phyloP scores from a whole-genome alignment of 108 stramenopile species.

The Stephanodiscus minutulus region DNA sequence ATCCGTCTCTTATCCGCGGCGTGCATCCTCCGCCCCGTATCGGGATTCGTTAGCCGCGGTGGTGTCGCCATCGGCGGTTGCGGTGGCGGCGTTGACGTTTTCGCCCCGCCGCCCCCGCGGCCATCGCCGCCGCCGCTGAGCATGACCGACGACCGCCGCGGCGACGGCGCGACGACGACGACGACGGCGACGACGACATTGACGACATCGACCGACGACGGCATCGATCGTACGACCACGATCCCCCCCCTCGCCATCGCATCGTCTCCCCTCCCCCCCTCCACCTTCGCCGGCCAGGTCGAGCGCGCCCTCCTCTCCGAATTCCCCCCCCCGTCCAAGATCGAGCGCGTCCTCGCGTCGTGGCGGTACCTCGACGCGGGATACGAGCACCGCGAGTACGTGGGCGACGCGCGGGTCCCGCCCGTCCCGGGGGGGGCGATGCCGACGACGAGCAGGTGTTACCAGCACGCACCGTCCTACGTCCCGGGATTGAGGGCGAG shows the following conservation, averaged over 20 bases:
- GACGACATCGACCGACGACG: neutral
- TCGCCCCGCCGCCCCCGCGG: too few species aligned
- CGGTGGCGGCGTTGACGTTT: too few species aligned
- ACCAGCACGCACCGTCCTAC: constrained; percentile 81
- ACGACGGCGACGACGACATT: neutral
- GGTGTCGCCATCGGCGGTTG: too few species aligned
- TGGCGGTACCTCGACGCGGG: constrained; percentile 74
- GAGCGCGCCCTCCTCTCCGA: constrained; percentile 61
- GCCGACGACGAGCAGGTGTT: constrained; percentile 48
- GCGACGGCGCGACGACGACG: neutral
- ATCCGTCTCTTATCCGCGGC: too few species aligned
- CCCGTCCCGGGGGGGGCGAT: constrained; percentile 25
- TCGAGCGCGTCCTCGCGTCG: constrained; percentile 65
- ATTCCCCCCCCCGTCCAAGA: constrained; percentile 47
- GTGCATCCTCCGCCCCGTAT: too few species aligned
- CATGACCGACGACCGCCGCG: neutral
- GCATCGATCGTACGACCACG: constrained; percentile 34
- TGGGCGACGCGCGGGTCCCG: constrained; percentile 53
- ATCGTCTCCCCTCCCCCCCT: constrained; percentile 49
- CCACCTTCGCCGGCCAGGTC: constrained; percentile 75
- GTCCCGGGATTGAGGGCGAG: constrained; percentile 70
- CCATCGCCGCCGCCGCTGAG: neutral
- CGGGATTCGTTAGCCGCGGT: too few species aligned
- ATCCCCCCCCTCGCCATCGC: constrained; percentile 37
- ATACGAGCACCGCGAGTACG: constrained; percentile 74